A percentile compares a stretch with the other conserved stretches of the same genome.
Evolutionary conservation across 1,284 basidiomycete species (phyloP).

Genomic region (Phaffia rhodozyma): DNA sequence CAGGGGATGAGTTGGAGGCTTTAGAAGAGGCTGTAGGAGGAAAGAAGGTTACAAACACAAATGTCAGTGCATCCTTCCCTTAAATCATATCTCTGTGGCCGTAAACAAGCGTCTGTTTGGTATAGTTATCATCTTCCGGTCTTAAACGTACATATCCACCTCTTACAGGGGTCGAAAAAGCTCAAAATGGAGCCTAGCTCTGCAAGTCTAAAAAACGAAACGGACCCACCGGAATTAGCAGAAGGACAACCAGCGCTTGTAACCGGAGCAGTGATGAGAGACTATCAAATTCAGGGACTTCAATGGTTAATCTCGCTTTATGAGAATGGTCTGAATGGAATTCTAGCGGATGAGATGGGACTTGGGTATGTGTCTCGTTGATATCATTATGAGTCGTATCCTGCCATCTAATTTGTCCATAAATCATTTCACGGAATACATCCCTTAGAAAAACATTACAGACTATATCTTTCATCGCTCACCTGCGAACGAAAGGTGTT

Average conservation of each 20-base stretch:
- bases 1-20: constrained; percentile 19
- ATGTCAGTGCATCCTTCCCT: background rate
- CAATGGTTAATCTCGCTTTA: constrained; percentile 93
- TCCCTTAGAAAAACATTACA: constrained; percentile 58
- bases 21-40: constrained; percentile 21
- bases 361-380: constrained; percentile 55
- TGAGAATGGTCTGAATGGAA: constrained; percentile 88
- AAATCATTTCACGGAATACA: background rate
- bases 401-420: background rate
- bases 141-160: background rate
- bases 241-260: constrained; percentile 59
- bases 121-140: background rate
- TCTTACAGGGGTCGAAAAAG: constrained; percentile 14
- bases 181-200: background rate
- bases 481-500: constrained; percentile 63
- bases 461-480: constrained; percentile 82
- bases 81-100: background rate
- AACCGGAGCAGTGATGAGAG: constrained; percentile 71
- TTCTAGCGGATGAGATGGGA: constrained; percentile 76
- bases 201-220: background rate
- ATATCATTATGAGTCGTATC: background rate
- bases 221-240: constrained; percentile 4
- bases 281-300: constrained; percentile 88
- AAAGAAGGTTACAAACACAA: constrained; percentile 18
- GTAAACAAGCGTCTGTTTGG: background rate